These are phyloP conservation scores for Haplosporangium sp. DNA, from an alignment of 371 early-diverging fungal species.

Conservation along the genomic window DNA sequence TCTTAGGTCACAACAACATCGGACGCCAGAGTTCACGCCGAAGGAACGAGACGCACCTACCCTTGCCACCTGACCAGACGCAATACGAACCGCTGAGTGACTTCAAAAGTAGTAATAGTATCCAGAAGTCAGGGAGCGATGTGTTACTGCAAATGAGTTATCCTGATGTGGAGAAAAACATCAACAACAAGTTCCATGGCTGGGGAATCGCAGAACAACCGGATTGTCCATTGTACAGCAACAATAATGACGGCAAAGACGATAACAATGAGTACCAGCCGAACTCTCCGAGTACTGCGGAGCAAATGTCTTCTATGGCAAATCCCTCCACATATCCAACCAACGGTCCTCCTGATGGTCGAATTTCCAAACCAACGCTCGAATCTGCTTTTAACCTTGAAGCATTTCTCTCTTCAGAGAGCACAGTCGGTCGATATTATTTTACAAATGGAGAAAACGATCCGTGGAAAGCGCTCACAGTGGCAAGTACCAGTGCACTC, in stretches of 20 bases:
- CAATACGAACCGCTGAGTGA: background rate
- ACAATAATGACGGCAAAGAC: no score
- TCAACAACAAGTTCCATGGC: constrained; percentile 40
- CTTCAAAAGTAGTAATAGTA: background rate
- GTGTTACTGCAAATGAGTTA: constrained; percentile 12
- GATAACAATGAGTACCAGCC: no score
- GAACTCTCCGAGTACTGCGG: no score
- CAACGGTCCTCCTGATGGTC: no score
- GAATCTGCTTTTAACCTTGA: no score
- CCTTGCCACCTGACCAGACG: no score
- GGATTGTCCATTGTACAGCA: no score
- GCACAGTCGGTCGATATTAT: constrained; percentile 38
- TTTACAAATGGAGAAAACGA: constrained; percentile 53
- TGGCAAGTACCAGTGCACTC: constrained; percentile 30
- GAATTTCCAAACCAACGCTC: no score
- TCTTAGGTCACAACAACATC: background rate
- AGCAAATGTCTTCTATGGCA: no score
- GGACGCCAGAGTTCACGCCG: no score
- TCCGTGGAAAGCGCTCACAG: constrained; percentile 40
- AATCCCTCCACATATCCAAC: no score
- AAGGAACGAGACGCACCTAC: no score
- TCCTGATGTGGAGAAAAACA: constrained; percentile 44
- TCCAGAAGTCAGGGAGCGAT: background rate
- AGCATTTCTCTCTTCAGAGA: background rate
- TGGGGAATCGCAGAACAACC: constrained; percentile 31